phyloP scores from a whole-genome alignment of 2,329 filamentous ascomycete species.

The Neocatenulostroma microsporum region DNA sequence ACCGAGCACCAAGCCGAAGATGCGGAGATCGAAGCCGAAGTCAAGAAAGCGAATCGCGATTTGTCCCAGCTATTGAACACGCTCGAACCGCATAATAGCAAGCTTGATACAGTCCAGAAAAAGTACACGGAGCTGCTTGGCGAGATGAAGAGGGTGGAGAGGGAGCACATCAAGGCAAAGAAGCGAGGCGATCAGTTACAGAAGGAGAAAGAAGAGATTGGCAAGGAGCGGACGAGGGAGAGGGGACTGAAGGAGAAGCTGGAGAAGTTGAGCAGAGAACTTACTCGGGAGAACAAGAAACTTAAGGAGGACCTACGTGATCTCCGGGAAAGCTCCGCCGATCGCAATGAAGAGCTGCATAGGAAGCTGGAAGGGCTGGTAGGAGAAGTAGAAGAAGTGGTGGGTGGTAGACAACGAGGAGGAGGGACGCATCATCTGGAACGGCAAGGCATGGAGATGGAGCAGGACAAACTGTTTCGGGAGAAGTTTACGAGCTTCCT shows the following conservation, averaged over 20 bases:
- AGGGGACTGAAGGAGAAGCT: conserved; percentile 89
- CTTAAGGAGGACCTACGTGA: conserved; percentile 90
- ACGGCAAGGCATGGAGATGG: conserved; percentile 68
- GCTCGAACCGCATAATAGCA: conserved; percentile 85
- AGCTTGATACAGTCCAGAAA: conserved; percentile 82
- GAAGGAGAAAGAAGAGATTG: conserved; percentile 88
- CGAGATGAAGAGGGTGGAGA: conserved; percentile 92
- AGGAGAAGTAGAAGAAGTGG: conserved; percentile 77
- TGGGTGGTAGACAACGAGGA: conserved; percentile 36
- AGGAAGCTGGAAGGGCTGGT: conserved; percentile 74
- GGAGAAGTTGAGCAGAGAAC: conserved; percentile 88
- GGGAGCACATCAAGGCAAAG: conserved; percentile 92
- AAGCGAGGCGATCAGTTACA: conserved; percentile 89
- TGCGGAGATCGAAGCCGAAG: conserved; percentile 89
- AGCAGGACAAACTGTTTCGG: conserved; percentile 72
- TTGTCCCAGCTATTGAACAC: conserved; percentile 74
- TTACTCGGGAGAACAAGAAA: conserved; percentile 96
- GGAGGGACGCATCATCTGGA: neutral
- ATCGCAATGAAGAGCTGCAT: conserved; percentile 74
- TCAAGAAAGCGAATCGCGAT: conserved; percentile 88
- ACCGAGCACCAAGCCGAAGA: conserved; percentile 93
- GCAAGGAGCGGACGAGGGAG: conserved; percentile 83
- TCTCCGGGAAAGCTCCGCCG: conserved; percentile 75
- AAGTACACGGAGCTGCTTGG: conserved; percentile 85
- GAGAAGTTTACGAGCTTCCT: conserved; percentile 92